Evolutionary conservation across 331 rosid species (phyloP).

Genomic region (Quercus lobata): DNA sequence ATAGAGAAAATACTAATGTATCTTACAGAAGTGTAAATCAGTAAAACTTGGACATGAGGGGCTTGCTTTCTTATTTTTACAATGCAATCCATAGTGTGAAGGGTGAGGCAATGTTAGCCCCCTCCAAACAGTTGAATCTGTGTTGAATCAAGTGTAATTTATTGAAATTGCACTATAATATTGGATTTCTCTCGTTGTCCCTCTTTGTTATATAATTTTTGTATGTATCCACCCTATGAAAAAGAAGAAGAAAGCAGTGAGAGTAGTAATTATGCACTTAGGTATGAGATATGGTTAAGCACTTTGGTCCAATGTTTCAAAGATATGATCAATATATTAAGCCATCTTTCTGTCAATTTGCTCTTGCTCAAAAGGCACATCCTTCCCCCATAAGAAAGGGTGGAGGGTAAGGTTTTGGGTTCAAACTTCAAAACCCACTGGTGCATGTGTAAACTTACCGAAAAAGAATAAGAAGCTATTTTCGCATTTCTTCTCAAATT

Average conservation of each 20-base stretch:
- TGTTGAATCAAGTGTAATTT: neutral
- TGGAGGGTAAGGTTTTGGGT: no score
- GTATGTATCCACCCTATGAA: neutral
- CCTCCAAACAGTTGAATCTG: neutral
- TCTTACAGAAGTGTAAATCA: neutral
- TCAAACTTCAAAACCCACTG: no score
- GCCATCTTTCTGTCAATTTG: no score
- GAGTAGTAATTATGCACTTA: neutral
- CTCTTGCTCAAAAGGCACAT: no score
- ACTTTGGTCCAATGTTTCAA: neutral
- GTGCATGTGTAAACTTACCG: no score
- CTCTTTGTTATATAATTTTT: neutral
- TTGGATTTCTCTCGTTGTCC: neutral
- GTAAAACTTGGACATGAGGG: neutral
- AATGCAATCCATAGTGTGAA: neutral
- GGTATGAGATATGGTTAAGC: no score
- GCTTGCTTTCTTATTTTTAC: neutral
- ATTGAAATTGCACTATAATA: neutral
- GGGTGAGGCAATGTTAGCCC: neutral
- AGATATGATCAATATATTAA: neutral
- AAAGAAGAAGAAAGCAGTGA: neutral
- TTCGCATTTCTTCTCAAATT: neutral
- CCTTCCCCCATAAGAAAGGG: no score
- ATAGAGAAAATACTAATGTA: neutral
- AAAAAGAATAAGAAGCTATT: neutral